Percentiles rank a stretch among this genome's conserved stretches.
Evolutionary conservation across 2,329 filamentous ascomycete species (phyloP).

Genomic region (Microcyclospora tardicrescens): DNA sequence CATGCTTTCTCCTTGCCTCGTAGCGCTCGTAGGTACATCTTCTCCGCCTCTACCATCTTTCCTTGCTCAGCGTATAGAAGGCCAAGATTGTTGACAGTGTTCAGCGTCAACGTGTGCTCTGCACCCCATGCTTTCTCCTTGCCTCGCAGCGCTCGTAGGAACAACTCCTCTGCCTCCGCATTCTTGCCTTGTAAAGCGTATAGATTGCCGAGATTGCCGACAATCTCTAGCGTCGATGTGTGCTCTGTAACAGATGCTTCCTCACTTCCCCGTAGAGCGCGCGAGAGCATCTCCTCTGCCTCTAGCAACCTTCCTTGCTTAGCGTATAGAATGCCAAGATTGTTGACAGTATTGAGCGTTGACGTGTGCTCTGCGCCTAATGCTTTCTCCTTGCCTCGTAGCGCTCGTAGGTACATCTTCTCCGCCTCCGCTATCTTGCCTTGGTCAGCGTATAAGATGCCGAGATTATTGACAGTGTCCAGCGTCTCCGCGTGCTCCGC

Average conservation of each 20-base stretch:
- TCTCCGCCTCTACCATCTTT: slow-evolving; percentile 7
- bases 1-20: slow-evolving; percentile 3
- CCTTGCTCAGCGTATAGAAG: slow-evolving; percentile 5
- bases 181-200: slow-evolving; percentile 2
- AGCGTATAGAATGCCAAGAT: slow-evolving; percentile 5
- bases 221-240: slow-evolving; percentile 4
- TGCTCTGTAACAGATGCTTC: slow-evolving; percentile 3
- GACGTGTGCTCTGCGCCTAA: slow-evolving; percentile 4
- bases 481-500: slow-evolving; percentile 6
- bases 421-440: slow-evolving; percentile 6
- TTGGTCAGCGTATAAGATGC: slow-evolving; percentile 3
- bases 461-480: slow-evolving; percentile 3
- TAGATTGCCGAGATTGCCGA: slow-evolving; percentile 4
- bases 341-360: slow-evolving; percentile 5
- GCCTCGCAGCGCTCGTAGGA: slow-evolving; percentile 1
- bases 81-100: slow-evolving; percentile 5
- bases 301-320: slow-evolving; percentile 6
- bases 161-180: slow-evolving; percentile 1
- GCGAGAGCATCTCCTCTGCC: slow-evolving; percentile 8
- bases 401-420: slow-evolving; percentile 5
- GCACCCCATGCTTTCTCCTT: slow-evolving; percentile 3
- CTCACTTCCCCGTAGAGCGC: slow-evolving; percentile 4
- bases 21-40: slow-evolving; percentile 7
- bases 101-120: slow-evolving; percentile 5
- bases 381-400: slow-evolving; percentile 4